Conservation (phyloP, 805 yeast genomes). For the Ogataea degrootiae region DNA sequence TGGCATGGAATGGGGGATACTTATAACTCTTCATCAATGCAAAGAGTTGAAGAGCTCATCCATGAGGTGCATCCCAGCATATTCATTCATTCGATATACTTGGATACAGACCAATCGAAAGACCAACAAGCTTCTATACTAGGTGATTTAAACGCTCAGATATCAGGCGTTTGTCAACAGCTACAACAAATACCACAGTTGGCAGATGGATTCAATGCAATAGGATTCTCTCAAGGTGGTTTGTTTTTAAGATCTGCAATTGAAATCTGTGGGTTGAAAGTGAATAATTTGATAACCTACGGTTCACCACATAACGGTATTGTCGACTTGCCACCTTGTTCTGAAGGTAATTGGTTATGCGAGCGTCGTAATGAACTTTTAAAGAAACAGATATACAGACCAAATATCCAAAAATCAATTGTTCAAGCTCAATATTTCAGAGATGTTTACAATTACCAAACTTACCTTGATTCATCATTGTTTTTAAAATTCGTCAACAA, state of each 20-base stretch:
- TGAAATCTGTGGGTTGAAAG: constrained; percentile 49
- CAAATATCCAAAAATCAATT: constrained; percentile 48
- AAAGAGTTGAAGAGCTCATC: constrained; percentile 39
- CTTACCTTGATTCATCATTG: constrained; percentile 50
- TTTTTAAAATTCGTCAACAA: constrained; percentile 67
- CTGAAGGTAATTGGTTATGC: constrained; percentile 53
- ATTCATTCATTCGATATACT: constrained; percentile 47
- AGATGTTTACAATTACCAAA: constrained; percentile 44
- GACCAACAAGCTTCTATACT: constrained; percentile 55
- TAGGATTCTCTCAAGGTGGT: constrained; percentile 85
- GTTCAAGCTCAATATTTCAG: constrained; percentile 77
- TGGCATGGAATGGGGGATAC: constrained; percentile 88
- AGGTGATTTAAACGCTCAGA: constrained; percentile 55
- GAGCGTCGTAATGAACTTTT: constrained; percentile 47
- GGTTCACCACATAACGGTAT: constrained; percentile 84
- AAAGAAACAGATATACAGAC: constrained; percentile 56
- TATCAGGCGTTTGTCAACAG: constrained; percentile 52
- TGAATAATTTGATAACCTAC: constrained; percentile 58
- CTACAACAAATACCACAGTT: constrained; percentile 43
- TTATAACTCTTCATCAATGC: constrained; percentile 58
- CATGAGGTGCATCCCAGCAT: constrained; percentile 43
- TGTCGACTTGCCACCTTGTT: constrained; percentile 61
- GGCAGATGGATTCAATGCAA: constrained; percentile 56
- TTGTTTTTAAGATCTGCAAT: constrained; percentile 64
- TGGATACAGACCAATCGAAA: constrained; percentile 42